Evolutionary conservation across 495 filamentous ascomycete genomes (phyloP), one percentile per base, ranked within the genome.

Genomic region (Elaphomyces granulatus): DNA sequence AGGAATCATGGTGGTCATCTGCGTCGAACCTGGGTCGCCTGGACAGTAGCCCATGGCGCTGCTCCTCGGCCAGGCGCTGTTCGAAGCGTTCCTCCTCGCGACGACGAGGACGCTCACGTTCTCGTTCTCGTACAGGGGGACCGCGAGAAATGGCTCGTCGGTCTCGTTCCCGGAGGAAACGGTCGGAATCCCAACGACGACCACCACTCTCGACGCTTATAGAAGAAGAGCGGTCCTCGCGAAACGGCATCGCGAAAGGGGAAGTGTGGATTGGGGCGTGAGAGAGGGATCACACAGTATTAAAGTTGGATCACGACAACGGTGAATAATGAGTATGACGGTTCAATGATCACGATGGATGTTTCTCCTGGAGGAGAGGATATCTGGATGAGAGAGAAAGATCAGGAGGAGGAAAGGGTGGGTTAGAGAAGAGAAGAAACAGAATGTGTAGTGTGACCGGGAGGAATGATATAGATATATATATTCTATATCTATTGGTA

Each of bases 41-140:
- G 18, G 63, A 63, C 26, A 68, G 67, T 32, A 70, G 70, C 8
- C 71, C 72, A 47, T 63, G 72, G 20, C 69, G 62, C 31, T 78
- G 73, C 43, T 68, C 62, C 34, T 75, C 71, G 21, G 64, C 59
- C 43, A 74, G 61, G 20, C 66, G 63, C 34, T 64, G 59, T 42
- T 70, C 64, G 46, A 74, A 75, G 17, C 64, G 61, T 10, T 72
- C 69, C 34, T 68, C 67, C 35, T 68, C 67, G 30, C 53, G 47
- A 10, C 50, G 54, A 40, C 60, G 65, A 44, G 58, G 57, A 45
- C 68, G 61, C 36, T 71, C 65, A 15, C 60, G 50, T 36, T 61
- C 60, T 14, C 51, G 40, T 28, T 51, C 55, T 37, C 46, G 12
- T 56, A 64, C 16, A 18, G 55, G 44, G 26, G 66, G 60, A 16